Evolutionary conservation across 2,329 filamentous ascomycete genomes (phyloP).

Genomic region (Colletotrichum cereale): DNA sequence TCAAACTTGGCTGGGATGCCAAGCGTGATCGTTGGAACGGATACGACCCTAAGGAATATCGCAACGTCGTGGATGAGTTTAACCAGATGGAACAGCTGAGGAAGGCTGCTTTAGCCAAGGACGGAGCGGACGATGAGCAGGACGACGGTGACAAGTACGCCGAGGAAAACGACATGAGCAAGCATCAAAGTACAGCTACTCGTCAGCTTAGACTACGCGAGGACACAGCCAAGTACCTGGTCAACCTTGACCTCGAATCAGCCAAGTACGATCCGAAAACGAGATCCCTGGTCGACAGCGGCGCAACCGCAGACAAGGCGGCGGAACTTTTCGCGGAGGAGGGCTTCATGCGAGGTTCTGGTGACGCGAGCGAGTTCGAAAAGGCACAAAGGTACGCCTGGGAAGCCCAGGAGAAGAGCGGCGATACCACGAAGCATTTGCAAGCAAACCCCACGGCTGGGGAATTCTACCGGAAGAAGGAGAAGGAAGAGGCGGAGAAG

Average conservation of each 20-base stretch:
- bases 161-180: constrained; percentile 96
- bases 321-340: constrained; percentile 91
- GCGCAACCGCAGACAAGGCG: constrained; percentile 83
- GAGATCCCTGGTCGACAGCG: constrained; percentile 87
- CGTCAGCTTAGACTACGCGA: constrained; percentile 92
- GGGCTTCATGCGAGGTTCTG: constrained; percentile 88
- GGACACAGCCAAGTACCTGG: constrained; percentile 95
- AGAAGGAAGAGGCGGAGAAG: constrained; percentile 77
- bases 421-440: constrained; percentile 85
- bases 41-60: constrained; percentile 91
- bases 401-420: constrained; percentile 90
- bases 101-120: constrained; percentile 61
- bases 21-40: constrained; percentile 99
- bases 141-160: constrained; percentile 83
- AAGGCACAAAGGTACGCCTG: constrained; percentile 90
- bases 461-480: constrained; percentile 84
- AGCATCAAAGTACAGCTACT: constrained; percentile 90
- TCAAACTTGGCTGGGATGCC: constrained; percentile 93
- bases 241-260: constrained; percentile 95
- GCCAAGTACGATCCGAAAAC: constrained; percentile 99
- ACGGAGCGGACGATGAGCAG: constrained; percentile 62
- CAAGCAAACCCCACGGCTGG: constrained; percentile 97
- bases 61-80: constrained; percentile 88
- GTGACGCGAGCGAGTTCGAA: constrained; percentile 94
- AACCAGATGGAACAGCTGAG: constrained; percentile 84